Evolutionary conservation across 2,329 filamentous ascomycete species (phyloP).

Genomic region (Xenoacremonium recifei): DNA sequence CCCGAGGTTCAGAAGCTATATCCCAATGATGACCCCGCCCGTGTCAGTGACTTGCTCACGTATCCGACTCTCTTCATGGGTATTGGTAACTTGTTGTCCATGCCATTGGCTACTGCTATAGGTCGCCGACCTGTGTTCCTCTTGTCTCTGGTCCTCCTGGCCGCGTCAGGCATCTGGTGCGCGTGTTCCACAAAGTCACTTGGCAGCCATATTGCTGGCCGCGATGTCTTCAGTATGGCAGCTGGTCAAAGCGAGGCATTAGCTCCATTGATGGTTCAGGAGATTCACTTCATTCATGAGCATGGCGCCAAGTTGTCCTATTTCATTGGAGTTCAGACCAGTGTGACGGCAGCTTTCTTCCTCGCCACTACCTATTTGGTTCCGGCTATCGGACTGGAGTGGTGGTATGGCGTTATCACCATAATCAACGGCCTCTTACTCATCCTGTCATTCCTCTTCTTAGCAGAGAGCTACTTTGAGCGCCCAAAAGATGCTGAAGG

Average conservation of each 20-base stretch:
- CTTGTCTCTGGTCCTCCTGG: constrained; percentile 24
- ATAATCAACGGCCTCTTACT: constrained; percentile 11
- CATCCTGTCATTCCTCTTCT: constrained; percentile 12
- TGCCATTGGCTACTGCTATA: constrained; percentile 32
- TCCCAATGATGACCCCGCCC: constrained; percentile 14
- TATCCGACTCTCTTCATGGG: constrained; percentile 27
- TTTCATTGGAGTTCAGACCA: constrained; percentile 16
- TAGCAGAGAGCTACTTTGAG: constrained; percentile 13
- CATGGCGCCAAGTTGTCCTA: constrained; percentile 11
- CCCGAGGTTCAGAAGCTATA: constrained; percentile 14
- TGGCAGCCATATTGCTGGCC: constrained; percentile 18
- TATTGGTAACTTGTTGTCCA: constrained; percentile 29
- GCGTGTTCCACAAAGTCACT: background rate
- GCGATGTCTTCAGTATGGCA: constrained; percentile 29
- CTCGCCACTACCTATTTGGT: constrained; percentile 18
- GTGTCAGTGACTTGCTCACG: constrained; percentile 28
- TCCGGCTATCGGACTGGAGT: constrained; percentile 9
- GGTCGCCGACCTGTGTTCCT: constrained; percentile 32
- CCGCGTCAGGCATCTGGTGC: constrained; percentile 20
- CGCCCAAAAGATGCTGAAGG: constrained; percentile 2
- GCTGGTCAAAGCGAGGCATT: constrained; percentile 31
- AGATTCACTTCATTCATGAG: constrained; percentile 23
- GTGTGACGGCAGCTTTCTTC: constrained; percentile 13
- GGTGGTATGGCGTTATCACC: constrained; percentile 23
- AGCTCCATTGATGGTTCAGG: constrained; percentile 19